Base-by-base conservation (phyloP, 1,284 basidiomycete species). In the Amylostereum areolatum region DNA sequence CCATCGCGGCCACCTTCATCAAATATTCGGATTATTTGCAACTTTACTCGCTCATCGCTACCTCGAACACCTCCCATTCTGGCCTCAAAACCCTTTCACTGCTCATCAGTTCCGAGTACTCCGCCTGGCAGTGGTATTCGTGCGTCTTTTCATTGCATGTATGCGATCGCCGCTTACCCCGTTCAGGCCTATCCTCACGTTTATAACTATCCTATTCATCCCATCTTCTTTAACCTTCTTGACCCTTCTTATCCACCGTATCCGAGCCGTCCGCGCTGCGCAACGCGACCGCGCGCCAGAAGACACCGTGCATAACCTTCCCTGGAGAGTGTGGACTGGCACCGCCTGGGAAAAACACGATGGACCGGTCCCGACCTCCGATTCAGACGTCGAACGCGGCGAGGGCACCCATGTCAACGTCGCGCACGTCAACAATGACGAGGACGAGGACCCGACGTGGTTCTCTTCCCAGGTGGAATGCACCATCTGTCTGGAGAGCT, bases 401-500 rank as follows among this genome's bases (percentile, higher is more conserved):
- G 47, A 71, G 43, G 62, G 49, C 57, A 41, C 55, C 54, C 34
- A 61, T 61, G 24, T 49, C 57, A 1, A 48, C 59, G 1, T 59
- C 58, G 5, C 58, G 57, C 25, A 31, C 32, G 9, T 36, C 28
- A 11, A 24, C 18, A 39, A 42, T 30, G 61, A 59, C 33, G 58
- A 59, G 5, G 59, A 64, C 27, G 59, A 63, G 5, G 65, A 71
- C 29, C 78, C 79, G 48, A 77, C 83, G 5, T 90, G 87, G 88
- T 88, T 85, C 52, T 82, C 85, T 57, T 66, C 72, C 5, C 87
- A 90, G 59, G 59, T 71, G 41, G 91, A 96, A 63, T 97, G 93
- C 61, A 88, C 92, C 9, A 95, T 97, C 55, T 97, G 93, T 64
- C 75, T 97, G 55, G 87, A 80, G 55, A 81, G 86, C 56, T 96